Base-by-base conservation (phyloP, 805 yeast genomes). In the Wickerhamomyces sydowiorum region DNA sequence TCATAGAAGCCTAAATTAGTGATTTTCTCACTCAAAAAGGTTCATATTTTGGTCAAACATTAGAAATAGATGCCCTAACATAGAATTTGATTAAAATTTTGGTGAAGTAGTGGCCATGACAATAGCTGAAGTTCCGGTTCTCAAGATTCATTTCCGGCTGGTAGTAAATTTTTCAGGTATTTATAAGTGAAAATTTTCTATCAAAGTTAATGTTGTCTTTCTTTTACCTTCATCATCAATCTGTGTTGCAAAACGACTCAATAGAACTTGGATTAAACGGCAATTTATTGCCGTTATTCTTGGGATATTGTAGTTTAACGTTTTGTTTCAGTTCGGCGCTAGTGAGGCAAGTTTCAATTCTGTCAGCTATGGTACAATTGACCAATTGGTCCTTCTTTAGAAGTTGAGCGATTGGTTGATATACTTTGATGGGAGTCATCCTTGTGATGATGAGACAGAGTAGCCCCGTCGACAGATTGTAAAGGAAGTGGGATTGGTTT, bases 401-500 rank as follows among this genome's bases (percentile, higher is more conserved):
- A 61, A 70, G 76, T 75, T 66, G 78, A 77, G 82, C 82, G 71
- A 65, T 55, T 45, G 45, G 32, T 39, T 22, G 21, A 27, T 36
- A 5, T 28, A 18, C 33, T n/a, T 30, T 74, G 82, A 52, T 82
- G 74, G 80, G 81, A 80, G 73, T 60, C 64, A 64, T 56, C 57
- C 59, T 57, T 57, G 40, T 36, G 46, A 49, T 49, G 44, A 66
- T 85, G 76, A 69, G 75, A 75, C 90, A 82, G 91, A 75, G 82
- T 63, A 70, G 88, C 97, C 95, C 96, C 87, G 96, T 81, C 95
- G 96, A 90, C 96, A 81, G 90, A 84, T 84, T 85, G 83, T 65
- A 86, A 73, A 91, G 54, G 52, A 72, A 86, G 79, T 75, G 75
- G 68, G 68, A 57, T 45, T 50, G 77, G 73, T 60, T 72, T 78